Conservation (phyloP, 148 eudicot genomes). For the Rhododendron williamsianum region DNA sequence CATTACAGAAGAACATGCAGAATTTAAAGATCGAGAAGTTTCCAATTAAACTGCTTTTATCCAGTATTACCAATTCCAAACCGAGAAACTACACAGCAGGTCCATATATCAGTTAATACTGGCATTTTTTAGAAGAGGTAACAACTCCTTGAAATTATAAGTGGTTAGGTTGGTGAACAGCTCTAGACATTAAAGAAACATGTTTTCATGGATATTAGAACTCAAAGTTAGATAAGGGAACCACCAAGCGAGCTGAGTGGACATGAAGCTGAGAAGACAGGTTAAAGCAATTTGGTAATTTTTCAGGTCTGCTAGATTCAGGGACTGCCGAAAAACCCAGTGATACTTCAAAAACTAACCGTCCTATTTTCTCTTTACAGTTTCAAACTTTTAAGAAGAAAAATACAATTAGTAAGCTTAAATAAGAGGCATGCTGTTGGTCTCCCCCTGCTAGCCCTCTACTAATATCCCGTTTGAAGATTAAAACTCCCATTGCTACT, state of each 20-base stretch:
- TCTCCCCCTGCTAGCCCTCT: not conserved
- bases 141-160: not conserved
- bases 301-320: not conserved
- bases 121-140: not conserved
- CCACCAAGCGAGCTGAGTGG: not conserved
- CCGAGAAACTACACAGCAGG: not conserved
- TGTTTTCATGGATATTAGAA: not conserved
- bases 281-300: not conserved
- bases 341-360: not conserved
- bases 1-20: not conserved
- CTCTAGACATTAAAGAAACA: not conserved
- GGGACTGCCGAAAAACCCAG: not conserved
- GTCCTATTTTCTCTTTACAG: not conserved
- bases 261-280: not conserved
- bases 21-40: not conserved
- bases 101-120: too few species aligned
- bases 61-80: slow-evolving; percentile 10
- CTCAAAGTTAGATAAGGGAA: not conserved
- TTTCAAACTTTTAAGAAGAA: not conserved
- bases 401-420: not conserved
- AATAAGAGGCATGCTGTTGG: not conserved
- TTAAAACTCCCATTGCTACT: not conserved
- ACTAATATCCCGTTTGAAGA: not conserved
- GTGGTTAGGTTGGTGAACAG: not conserved
- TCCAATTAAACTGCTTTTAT: not conserved